Percentiles rank a stretch among this genome's conserved stretches.
phyloP scores from a whole-genome alignment of 1,284 basidiomycete species.

The Gastroboletus turbinatus region DNA sequence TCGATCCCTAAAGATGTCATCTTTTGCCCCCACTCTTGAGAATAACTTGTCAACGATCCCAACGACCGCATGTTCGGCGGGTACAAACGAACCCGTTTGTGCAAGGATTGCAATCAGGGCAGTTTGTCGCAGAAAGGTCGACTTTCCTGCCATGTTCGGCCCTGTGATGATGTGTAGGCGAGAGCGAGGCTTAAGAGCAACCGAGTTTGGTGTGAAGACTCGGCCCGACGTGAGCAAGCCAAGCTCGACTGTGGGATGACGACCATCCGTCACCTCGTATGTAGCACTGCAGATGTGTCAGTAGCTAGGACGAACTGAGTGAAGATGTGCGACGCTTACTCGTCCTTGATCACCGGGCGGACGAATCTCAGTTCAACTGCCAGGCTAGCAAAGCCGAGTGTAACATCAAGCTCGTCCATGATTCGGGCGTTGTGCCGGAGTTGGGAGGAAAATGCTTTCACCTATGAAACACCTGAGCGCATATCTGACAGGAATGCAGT shows the following conservation, averaged over 20 bases:
- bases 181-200: conserved; percentile 57
- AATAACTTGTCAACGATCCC: conserved; percentile 93
- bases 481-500: neutral
- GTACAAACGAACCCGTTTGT: conserved; percentile 92
- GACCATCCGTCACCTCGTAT: conserved; percentile 74
- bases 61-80: conserved; percentile 75
- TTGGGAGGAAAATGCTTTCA: conserved; percentile 53
- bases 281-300: conserved; percentile 45
- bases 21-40: conserved; percentile 93
- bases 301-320: neutral
- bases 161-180: conserved; percentile 86
- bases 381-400: conserved; percentile 78
- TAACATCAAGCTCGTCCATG: conserved; percentile 88
- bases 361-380: conserved; percentile 81
- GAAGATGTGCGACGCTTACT: conserved; percentile 51
- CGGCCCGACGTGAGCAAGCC: conserved; percentile 78
- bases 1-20: conserved; percentile 90
- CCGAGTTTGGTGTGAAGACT: conserved; percentile 82
- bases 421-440: conserved; percentile 78
- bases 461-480: conserved; percentile 42
- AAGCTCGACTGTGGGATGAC: conserved; percentile 92
- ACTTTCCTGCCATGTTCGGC: conserved; percentile 97
- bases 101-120: conserved; percentile 91
- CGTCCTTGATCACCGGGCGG: conserved; percentile 67
- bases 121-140: conserved; percentile 88